These are phyloP conservation scores for Bremia lactucae DNA, from an alignment of 352 stramenopile genomes.

Conservation along the genomic window DNA sequence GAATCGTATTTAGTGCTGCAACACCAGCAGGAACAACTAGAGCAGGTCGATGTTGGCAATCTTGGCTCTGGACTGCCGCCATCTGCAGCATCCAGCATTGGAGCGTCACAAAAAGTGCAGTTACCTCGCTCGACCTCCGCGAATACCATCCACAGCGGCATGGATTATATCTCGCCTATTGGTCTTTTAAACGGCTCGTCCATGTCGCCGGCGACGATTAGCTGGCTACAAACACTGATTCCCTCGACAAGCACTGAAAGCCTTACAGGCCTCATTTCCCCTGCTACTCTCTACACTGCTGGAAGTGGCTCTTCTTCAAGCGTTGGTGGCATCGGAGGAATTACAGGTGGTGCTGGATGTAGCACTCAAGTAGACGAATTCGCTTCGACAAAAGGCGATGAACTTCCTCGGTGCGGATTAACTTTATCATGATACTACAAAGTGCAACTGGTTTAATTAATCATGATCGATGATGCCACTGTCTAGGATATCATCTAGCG, in stretches of 20 bases:
- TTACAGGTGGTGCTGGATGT: constrained; percentile 7
- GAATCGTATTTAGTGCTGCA: constrained; percentile 19
- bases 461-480: not conserved
- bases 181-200: constrained; percentile 8
- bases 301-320: constrained; percentile 11
- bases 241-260: constrained; percentile 58
- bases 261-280: constrained; percentile 47
- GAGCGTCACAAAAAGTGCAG: constrained; percentile 28
- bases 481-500: constrained; percentile 43
- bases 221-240: constrained; percentile 24
- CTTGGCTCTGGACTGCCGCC: constrained; percentile 1
- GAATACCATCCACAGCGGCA: constrained; percentile 28
- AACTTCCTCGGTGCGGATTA: constrained; percentile 23
- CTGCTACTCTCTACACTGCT: constrained; percentile 28
- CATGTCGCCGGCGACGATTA: not conserved
- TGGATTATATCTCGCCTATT: constrained; percentile 48
- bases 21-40: constrained; percentile 12
- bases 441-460: not conserved
- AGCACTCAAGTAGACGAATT: constrained; percentile 9
- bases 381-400: constrained; percentile 5
- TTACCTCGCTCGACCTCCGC: constrained; percentile 34
- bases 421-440: not conserved
- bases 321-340: constrained; percentile 5
- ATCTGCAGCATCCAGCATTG: not conserved
- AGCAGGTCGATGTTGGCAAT: not conserved